Conservation (phyloP, 345 rosid genomes). For the Eucalyptus tenuipes region DNA sequence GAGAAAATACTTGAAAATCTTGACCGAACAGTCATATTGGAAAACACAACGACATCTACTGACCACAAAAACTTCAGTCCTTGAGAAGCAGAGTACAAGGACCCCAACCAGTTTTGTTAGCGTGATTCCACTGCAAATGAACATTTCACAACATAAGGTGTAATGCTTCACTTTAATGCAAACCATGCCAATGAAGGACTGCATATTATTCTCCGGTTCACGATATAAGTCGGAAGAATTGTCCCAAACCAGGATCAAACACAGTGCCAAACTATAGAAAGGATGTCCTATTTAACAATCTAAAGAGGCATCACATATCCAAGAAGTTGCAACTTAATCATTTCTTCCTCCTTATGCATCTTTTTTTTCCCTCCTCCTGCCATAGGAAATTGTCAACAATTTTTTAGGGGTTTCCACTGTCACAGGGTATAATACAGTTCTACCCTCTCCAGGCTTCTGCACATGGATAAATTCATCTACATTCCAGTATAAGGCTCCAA, state of each 20-base stretch:
- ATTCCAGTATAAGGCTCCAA: background rate
- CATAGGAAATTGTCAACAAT: background rate
- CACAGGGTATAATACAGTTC: background rate
- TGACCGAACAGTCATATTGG: background rate
- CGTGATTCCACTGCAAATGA: constrained; percentile 72
- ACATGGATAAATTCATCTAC: background rate
- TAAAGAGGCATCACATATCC: background rate
- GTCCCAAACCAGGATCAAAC: background rate
- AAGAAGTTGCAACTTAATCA: background rate
- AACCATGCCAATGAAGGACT: background rate
- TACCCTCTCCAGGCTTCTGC: background rate
- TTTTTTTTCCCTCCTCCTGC: background rate
- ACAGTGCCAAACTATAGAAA: background rate
- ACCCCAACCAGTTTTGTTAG: constrained; percentile 92
- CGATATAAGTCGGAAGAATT: background rate
- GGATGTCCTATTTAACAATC: background rate
- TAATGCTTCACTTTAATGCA: background rate
- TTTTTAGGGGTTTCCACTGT: background rate
- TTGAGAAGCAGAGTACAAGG: constrained; percentile 88
- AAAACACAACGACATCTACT: background rate
- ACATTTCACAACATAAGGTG: background rate
- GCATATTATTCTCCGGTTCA: background rate
- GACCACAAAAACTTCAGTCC: constrained; percentile 95
- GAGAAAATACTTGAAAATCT: background rate
- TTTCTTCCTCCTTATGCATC: background rate